phyloP scores from a whole-genome alignment of 2,329 filamentous ascomycete genomes.

The Coniochaeta hoffmannii region DNA sequence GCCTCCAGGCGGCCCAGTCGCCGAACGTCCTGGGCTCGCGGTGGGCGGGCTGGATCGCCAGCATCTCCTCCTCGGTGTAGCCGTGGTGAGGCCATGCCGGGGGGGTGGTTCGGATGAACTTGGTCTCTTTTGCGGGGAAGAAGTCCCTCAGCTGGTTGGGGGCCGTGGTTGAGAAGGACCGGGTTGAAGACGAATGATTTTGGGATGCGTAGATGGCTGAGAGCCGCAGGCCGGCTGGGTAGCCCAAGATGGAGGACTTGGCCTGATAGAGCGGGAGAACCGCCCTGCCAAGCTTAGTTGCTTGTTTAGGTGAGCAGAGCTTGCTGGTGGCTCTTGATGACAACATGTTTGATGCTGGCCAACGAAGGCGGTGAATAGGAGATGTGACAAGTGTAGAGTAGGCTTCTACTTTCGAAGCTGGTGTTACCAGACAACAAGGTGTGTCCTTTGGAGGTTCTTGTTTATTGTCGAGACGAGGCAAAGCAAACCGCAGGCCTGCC shows the following conservation, averaged over 20 bases:
- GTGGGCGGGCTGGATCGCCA: slow-evolving; percentile 65
- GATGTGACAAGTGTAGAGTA: no score
- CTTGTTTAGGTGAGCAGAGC: slow-evolving; percentile 19
- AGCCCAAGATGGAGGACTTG: slow-evolving; percentile 11
- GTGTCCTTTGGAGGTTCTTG: background rate
- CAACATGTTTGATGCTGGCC: slow-evolving; percentile 17
- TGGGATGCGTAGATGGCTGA: slow-evolving; percentile 15
- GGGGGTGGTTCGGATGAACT: slow-evolving; percentile 53
- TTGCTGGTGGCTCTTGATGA: slow-evolving; percentile 17
- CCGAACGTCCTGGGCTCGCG: slow-evolving; percentile 64
- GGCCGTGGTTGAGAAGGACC: slow-evolving; percentile 43
- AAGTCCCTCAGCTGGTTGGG: slow-evolving; percentile 44
- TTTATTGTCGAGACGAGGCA: background rate
- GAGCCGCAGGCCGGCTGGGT: slow-evolving; percentile 19
- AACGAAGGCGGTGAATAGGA: no score
- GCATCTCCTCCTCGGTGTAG: slow-evolving; percentile 76
- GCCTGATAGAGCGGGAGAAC: slow-evolving; percentile 10
- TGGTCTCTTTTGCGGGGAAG: slow-evolving; percentile 55
- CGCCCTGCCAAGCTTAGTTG: slow-evolving; percentile 16
- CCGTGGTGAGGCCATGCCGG: slow-evolving; percentile 65
- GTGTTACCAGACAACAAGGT: background rate
- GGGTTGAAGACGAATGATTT: slow-evolving; percentile 15
- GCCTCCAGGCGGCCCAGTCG: slow-evolving; percentile 70
- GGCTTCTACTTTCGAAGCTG: background rate
- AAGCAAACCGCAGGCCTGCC: background rate